Base-by-base conservation (phyloP, 768 basidiomycete species). In the Podaxis sp. region DNA sequence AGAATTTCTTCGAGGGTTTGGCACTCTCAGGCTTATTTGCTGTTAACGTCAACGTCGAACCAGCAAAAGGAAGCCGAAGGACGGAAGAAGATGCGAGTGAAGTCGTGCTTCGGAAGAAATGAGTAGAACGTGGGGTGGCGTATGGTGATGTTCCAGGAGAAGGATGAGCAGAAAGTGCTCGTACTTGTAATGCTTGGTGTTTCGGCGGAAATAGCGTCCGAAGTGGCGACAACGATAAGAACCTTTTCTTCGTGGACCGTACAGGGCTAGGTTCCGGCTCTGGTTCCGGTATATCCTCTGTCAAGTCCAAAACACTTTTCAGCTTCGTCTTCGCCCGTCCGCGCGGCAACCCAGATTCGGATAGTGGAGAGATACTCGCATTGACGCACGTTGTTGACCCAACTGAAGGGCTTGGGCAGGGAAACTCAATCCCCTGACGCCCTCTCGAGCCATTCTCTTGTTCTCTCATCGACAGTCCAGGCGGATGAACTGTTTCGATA, bases 171-270 rank as follows among this genome's bases (percentile, higher is more conserved):
- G 82, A 80, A 52, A 78, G 71, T 8, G 77, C 69, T 42, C 77
- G 76, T 38, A 39, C 39, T 24, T 75, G 70, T 5, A 73, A 67
- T 46, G 63, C 70, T 57, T 71, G 69, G n/a, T 74, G 68, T 54
- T 76, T 76, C 33, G 77, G 72, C 30, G 80, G 79, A 56, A 83
- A 81, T 28, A 85, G 71, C 1, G 79, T 81, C 24, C 79, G 75
- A 19, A 85, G 71, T 0, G 83, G 82, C 6, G 82, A 82, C 62
- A 77, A 74, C 59, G 76, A 83, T 67, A 76, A 68, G 70, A 74
- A 80, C 65, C 73, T 75, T 46, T 76, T 72, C 64, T 80, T 80
- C 8, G 74, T 63, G 58, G 33, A 68, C 36, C 19, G 72, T 60
- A 17, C 67, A 61, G 30, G 59, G 51, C 33, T 59, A 28, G n/a